Evolutionary conservation across 176 grass and related monocot species (phyloP).

Genomic region (Luzula sylvatica): DNA sequence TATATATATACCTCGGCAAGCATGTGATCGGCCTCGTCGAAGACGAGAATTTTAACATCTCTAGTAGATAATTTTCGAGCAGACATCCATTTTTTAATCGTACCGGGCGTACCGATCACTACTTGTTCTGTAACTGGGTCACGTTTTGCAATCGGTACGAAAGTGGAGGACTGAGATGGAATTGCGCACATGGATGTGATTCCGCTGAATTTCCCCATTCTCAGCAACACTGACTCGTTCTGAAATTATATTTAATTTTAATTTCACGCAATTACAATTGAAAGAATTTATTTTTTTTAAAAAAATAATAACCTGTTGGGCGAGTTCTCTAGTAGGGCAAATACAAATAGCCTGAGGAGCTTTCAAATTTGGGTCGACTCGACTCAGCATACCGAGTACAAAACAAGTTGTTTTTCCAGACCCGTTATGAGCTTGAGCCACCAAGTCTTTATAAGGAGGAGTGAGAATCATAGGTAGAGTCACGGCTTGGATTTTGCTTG

Average conservation of each 20-base stretch:
- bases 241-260: conserved; percentile 21
- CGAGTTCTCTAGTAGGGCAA: conserved; percentile 90
- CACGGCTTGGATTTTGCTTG: conserved; percentile 89
- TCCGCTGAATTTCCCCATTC: conserved; percentile 86
- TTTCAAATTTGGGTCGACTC: conserved; percentile 50
- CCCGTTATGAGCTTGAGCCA: conserved; percentile 93
- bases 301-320: conserved; percentile 70
- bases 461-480: conserved; percentile 97
- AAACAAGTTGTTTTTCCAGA: conserved; percentile 99
- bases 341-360: conserved; percentile 87
- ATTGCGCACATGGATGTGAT: conserved; percentile 80
- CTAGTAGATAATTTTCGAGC: conserved; percentile 54
- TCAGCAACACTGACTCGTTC: conserved; percentile 73
- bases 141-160: conserved; percentile 41
- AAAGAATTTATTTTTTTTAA: no score
- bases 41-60: conserved; percentile 77
- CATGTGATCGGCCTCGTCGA: conserved; percentile 95
- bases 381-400: conserved; percentile 94
- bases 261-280: no score
- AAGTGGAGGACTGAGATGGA: conserved; percentile 47
- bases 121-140: conserved; percentile 61
- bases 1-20: conserved; percentile 63
- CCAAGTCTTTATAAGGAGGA: conserved; percentile 79
- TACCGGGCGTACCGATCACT: conserved; percentile 92
- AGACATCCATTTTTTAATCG: conserved; percentile 77